A percentile compares a stretch with the other conserved stretches of the same genome.
Conservation (phyloP, 78 protist genomes). For the Protostelium mycophagum region DNA sequence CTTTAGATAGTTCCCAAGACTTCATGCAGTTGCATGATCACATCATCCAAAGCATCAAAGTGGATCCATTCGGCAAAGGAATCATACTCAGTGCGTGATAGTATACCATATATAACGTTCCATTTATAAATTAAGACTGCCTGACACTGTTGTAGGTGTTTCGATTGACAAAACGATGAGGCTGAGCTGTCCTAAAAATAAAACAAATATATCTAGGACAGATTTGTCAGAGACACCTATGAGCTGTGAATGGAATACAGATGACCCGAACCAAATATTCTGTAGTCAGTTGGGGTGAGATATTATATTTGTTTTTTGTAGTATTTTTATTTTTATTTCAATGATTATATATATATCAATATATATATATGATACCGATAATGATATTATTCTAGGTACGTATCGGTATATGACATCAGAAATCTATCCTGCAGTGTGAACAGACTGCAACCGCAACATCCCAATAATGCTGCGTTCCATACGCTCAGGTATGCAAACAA, state of each 20-base stretch:
- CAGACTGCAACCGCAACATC: too few relatives aligned
- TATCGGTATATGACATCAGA: too few relatives aligned
- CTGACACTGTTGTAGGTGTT: neutral
- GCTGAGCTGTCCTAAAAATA: neutral
- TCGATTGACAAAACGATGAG: neutral
- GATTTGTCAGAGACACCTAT: neutral
- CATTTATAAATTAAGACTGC: neutral
- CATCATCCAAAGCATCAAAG: neutral
- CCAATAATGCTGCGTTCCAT: too few relatives aligned
- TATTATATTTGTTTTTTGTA: too few relatives aligned
- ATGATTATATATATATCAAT: too few relatives aligned
- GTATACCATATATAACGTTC: neutral
- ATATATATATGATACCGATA: too few relatives aligned
- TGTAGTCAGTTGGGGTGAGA: neutral
- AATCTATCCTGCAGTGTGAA: too few relatives aligned
- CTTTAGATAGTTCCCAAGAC: neutral
- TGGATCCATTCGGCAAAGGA: neutral
- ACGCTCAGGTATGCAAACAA: too few relatives aligned
- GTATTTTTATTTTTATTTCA: too few relatives aligned
- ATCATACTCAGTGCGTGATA: neutral
- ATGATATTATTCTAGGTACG: too few relatives aligned
- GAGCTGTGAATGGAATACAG: neutral
- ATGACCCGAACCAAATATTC: neutral
- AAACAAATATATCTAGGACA: neutral
- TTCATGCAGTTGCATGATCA: neutral